Evolutionary conservation across 352 stramenopile species (phyloP).

Genomic region (Phytopythium litorale): DNA sequence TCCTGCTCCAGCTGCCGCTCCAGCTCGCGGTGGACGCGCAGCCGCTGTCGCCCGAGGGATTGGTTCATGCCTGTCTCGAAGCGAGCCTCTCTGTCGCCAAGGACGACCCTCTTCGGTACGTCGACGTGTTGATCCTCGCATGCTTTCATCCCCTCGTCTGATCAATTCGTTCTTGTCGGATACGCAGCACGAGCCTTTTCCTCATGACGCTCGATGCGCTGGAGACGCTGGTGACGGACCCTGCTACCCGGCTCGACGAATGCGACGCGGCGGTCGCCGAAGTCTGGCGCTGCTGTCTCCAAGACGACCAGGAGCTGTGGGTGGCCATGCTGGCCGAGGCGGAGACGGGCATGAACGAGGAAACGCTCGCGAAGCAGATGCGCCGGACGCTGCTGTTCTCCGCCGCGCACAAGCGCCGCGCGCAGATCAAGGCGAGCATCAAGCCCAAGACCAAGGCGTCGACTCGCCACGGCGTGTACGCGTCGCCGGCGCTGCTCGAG

Average conservation of each 20-base stretch:
- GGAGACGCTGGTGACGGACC: slow-evolving; percentile 41
- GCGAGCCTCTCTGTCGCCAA: slow-evolving; percentile 32
- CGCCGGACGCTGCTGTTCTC: slow-evolving; percentile 66
- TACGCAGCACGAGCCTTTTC: slow-evolving; percentile 55
- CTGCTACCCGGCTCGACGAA: slow-evolving; percentile 13
- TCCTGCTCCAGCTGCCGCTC: slow-evolving; percentile 55
- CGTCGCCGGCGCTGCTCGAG: slow-evolving; percentile 52
- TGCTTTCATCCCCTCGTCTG: not conserved
- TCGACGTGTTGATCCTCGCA: not conserved
- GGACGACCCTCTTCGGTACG: slow-evolving; percentile 54
- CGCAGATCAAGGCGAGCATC: slow-evolving; percentile 11
- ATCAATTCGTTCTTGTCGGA: slow-evolving; percentile 2
- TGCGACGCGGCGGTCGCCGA: slow-evolving; percentile 40
- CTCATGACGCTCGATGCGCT: slow-evolving; percentile 67
- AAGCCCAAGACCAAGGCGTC: slow-evolving; percentile 6
- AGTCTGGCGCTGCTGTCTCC: slow-evolving; percentile 58
- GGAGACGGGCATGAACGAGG: slow-evolving; percentile 51
- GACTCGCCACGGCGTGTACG: slow-evolving; percentile 28
- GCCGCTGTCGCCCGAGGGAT: slow-evolving; percentile 36
- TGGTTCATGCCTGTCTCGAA: slow-evolving; percentile 49
- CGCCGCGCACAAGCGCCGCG: slow-evolving; percentile 40
- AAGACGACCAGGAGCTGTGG: slow-evolving; percentile 60
- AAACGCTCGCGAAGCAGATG: slow-evolving; percentile 61
- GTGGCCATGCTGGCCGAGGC: slow-evolving; percentile 45
- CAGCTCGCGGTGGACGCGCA: slow-evolving; percentile 28